Evolutionary conservation across 768 basidiomycete species (phyloP).

Genomic region (Rhizopogon vesiculosus): DNA sequence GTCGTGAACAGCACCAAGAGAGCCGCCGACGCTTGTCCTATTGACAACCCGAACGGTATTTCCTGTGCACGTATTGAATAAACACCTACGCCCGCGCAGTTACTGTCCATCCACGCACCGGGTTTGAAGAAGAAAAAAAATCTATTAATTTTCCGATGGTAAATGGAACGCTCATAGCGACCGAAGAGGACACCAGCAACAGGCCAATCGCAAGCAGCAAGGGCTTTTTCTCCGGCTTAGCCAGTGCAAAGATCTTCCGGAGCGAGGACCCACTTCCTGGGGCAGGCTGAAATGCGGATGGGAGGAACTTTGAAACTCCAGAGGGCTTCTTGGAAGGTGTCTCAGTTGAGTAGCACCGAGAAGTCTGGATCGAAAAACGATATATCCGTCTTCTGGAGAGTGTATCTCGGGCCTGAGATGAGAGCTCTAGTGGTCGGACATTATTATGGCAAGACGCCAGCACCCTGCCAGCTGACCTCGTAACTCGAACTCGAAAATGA

Average conservation of each 20-base stretch:
- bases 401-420: background rate
- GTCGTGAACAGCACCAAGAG: conserved; percentile 75
- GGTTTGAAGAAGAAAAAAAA: conserved; percentile 72
- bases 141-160: conserved; percentile 94
- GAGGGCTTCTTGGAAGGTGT: conserved; percentile 3
- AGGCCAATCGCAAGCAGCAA: conserved; percentile 73
- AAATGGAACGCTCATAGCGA: conserved; percentile 90
- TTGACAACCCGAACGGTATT: conserved; percentile 76
- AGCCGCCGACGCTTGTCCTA: conserved; percentile 73
- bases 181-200: conserved; percentile 80
- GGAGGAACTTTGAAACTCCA: conserved; percentile 22
- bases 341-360: conserved; percentile 10
- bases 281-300: conserved; percentile 29
- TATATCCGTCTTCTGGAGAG: background rate
- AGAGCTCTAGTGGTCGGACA: background rate
- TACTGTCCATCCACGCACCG: conserved; percentile 37
- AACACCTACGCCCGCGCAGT: background rate
- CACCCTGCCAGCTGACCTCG: background rate
- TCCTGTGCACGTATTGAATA: conserved; percentile 34
- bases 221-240: conserved; percentile 77
- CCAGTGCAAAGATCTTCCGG: conserved; percentile 70
- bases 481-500: background rate
- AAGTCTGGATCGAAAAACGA: background rate
- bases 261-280: conserved; percentile 56
- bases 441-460: conserved; percentile 2